A percentile compares a stretch with the other conserved stretches of the same genome.
These are phyloP conservation scores for Thielaviopsis populi DNA, from an alignment of 2,329 filamentous ascomycete species.

Conservation along the genomic window DNA sequence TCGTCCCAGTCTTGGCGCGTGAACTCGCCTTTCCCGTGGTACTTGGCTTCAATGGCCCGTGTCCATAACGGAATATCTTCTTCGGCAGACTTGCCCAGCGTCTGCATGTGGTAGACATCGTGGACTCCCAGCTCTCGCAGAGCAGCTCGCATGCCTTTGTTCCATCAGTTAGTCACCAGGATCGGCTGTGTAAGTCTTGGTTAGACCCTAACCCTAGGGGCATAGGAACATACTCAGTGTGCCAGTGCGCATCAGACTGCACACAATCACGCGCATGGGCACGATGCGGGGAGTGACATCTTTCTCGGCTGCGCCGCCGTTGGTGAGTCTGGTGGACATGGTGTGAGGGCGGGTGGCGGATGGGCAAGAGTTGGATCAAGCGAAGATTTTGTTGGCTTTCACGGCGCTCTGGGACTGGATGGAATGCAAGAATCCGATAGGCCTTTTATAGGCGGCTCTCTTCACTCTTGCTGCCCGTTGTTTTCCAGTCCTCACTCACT, in stretches of 20 bases:
- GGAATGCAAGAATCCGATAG: background rate
- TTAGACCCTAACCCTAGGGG: background rate
- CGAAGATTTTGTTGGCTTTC: slow-evolving; percentile 1
- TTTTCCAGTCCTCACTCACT: background rate
- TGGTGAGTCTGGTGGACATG: slow-evolving; percentile 10
- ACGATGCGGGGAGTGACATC: slow-evolving; percentile 22
- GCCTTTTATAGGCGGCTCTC: slow-evolving; percentile 11
- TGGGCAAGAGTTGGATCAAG: background rate
- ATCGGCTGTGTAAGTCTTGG: background rate
- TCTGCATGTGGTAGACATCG: slow-evolving; percentile 27
- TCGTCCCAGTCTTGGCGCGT: slow-evolving; percentile 31
- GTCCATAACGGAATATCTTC: slow-evolving; percentile 19
- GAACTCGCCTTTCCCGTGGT: slow-evolving; percentile 20
- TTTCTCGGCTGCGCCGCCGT: slow-evolving; percentile 15
- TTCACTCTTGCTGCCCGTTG: background rate
- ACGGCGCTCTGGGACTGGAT: slow-evolving; percentile 3
- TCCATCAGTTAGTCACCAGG: no score
- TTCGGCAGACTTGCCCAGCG: slow-evolving; percentile 11
- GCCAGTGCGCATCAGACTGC: slow-evolving; percentile 27
- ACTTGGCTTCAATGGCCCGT: slow-evolving; percentile 21
- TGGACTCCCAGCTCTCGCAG: slow-evolving; percentile 26
- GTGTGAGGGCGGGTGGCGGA: background rate
- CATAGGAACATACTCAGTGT: slow-evolving; percentile 24
- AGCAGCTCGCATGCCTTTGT: slow-evolving; percentile 24
- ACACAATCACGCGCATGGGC: slow-evolving; percentile 29